Conservation (phyloP, 2,329 filamentous ascomycete species). For the Dothistroma pini region DNA sequence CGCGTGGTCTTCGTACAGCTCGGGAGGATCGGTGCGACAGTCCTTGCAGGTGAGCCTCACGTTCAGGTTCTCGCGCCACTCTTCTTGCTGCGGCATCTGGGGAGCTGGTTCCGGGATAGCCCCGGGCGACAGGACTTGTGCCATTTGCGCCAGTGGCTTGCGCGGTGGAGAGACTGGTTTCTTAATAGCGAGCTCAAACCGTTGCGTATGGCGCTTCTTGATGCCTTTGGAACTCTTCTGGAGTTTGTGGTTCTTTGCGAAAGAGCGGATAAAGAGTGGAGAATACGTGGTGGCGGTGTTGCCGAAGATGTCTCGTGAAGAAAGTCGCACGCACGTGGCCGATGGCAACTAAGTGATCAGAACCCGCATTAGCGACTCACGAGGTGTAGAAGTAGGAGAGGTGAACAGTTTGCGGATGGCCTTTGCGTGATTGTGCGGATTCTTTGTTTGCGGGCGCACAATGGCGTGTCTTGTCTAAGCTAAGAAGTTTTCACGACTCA, state of each 20-base stretch:
- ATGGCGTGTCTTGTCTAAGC: constrained; percentile 18
- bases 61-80: constrained; percentile 81
- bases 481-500: constrained; percentile 23
- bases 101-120: constrained; percentile 41
- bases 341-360: constrained; percentile 26
- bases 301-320: constrained; percentile 9
- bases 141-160: constrained; percentile 32
- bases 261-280: constrained; percentile 60
- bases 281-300: constrained; percentile 54
- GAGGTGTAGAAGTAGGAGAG: constrained; percentile 5
- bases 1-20: constrained; percentile 88
- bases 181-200: constrained; percentile 33
- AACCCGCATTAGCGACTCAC: constrained; percentile 20
- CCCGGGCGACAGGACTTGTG: constrained; percentile 43
- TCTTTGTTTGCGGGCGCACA: constrained; percentile 19
- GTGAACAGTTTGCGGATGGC: constrained; percentile 6
- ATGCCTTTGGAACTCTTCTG: constrained; percentile 43
- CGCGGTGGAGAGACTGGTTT: constrained; percentile 21
- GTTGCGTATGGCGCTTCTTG: constrained; percentile 41
- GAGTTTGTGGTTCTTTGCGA: constrained; percentile 47
- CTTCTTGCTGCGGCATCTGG: constrained; percentile 37
- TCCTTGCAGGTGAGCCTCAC: constrained; percentile 83
- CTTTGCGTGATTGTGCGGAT: constrained; percentile 1
- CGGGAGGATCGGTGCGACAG: constrained; percentile 87
- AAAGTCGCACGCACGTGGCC: constrained; percentile 15